Percentiles rank a stretch among this genome's conserved stretches.
These are phyloP conservation scores for Mortierella sp. DNA, from an alignment of 371 early-diverging fungal species.

Conservation along the genomic window DNA sequence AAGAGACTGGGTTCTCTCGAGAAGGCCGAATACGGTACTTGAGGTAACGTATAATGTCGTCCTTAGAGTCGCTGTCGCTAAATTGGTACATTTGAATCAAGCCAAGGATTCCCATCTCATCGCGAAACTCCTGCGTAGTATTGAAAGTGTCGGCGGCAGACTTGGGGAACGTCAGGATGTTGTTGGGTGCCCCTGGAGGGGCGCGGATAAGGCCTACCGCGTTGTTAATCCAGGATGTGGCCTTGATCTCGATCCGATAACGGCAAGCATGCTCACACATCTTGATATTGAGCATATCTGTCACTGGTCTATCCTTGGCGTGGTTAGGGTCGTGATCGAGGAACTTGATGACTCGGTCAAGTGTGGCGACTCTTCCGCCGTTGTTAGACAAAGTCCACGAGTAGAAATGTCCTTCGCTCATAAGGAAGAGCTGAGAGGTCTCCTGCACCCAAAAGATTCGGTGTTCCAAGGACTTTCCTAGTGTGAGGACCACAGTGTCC, in stretches of 20 bases:
- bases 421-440: not conserved
- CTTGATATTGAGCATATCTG: not conserved
- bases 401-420: not conserved
- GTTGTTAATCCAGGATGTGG: not conserved
- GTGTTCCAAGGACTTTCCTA: not conserved
- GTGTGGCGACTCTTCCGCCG: not conserved
- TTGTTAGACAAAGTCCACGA: not conserved
- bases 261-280: constrained; percentile 2
- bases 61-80: not conserved
- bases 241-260: not conserved
- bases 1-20: not conserved
- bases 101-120: not conserved
- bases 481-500: not conserved
- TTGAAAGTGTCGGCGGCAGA: not conserved
- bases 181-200: not conserved
- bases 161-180: not conserved
- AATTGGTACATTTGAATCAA: not conserved
- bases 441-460: not conserved
- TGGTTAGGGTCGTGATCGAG: not conserved
- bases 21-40: constrained; percentile 4
- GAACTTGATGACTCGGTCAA: not conserved
- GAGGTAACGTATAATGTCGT: not conserved
- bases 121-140: not conserved
- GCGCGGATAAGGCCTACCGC: not conserved
- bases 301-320: not conserved